phyloP scores from a whole-genome alignment of 2,329 filamentous ascomycete genomes.

The Sporothrix curviconia region DNA sequence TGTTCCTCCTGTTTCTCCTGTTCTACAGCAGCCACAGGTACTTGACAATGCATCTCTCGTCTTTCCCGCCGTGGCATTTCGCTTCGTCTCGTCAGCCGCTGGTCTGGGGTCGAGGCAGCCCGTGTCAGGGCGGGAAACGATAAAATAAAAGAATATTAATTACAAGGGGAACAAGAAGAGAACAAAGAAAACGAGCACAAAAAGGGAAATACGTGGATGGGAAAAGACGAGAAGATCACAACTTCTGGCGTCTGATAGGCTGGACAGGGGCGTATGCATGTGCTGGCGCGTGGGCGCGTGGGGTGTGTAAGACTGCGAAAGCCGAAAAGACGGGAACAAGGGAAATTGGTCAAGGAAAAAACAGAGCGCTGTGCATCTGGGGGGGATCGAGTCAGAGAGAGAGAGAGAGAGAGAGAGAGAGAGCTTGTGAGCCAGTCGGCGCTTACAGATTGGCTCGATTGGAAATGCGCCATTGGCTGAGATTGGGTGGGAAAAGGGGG shows the following conservation, averaged over 20 bases:
- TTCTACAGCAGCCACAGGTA: no score
- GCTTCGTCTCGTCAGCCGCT: no score
- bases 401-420: background rate
- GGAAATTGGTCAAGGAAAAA: background rate
- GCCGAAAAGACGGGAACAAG: background rate
- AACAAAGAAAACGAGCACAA: background rate
- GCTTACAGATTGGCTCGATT: constrained; percentile 9
- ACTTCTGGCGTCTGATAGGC: constrained; percentile 7
- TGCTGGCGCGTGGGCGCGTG: constrained; percentile 6
- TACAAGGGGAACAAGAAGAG: background rate
- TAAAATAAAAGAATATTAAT: background rate
- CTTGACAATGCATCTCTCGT: no score
- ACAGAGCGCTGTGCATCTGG: background rate
- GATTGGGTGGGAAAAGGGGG: background rate
- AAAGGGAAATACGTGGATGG: background rate
- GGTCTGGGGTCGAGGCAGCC: no score
- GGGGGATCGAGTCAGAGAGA: background rate
- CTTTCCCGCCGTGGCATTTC: no score
- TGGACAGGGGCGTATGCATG: constrained; percentile 2
- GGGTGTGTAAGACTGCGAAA: constrained; percentile 7
- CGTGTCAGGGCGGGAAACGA: background rate
- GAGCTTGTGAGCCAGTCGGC: constrained; percentile 10
- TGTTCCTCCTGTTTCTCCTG: background rate
- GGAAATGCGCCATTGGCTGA: constrained; percentile 5
- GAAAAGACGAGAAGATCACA: background rate